Conservation (phyloP, 1,284 basidiomycete species). For the Sanghuangporus baumii region DNA sequence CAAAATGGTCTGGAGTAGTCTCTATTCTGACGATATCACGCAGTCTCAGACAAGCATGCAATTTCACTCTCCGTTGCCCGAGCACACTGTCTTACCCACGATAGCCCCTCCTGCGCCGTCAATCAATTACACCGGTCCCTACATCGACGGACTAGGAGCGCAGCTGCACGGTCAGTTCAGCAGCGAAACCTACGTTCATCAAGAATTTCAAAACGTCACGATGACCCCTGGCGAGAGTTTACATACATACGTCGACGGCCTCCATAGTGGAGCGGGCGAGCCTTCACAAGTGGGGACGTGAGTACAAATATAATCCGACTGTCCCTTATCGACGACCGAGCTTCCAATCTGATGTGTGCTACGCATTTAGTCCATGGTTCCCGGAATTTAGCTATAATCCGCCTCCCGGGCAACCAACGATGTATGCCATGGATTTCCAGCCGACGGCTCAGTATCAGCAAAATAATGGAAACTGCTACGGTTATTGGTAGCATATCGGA, state of each 20-base stretch:
- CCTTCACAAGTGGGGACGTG: neutral
- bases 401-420: neutral
- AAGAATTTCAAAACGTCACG: neutral
- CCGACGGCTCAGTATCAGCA: neutral
- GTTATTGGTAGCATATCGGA: neutral
- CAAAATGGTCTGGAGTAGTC: neutral
- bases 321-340: neutral
- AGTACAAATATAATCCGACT: neutral
- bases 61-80: neutral
- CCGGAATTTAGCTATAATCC: neutral
- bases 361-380: neutral
- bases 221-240: neutral
- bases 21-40: neutral
- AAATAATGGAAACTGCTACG: neutral
- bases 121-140: neutral
- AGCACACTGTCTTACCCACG: neutral
- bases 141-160: neutral
- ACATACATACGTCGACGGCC: neutral
- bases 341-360: neutral
- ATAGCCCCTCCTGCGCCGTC: neutral
- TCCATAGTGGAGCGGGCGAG: neutral
- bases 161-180: neutral
- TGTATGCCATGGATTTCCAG: neutral
- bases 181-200: neutral
- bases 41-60: neutral